Conservation (phyloP, 345 rosid genomes). For the Geranium brycei region DNA sequence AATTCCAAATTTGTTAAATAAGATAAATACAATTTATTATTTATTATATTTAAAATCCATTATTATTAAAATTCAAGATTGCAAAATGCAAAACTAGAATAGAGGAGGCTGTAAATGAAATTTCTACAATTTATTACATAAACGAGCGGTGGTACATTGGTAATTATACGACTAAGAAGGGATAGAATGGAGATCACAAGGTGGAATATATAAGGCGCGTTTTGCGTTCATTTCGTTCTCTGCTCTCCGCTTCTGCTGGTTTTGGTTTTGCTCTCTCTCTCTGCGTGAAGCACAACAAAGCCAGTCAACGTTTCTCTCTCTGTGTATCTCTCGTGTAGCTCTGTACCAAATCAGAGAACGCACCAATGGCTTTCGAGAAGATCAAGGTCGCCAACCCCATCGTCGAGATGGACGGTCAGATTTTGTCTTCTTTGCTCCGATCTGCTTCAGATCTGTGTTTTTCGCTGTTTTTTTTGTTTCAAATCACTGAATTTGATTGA, state of each 20-base stretch:
- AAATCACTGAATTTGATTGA: neutral
- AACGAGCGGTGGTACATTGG: no score
- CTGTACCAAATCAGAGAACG: neutral
- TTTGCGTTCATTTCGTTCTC: neutral
- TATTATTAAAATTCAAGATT: no score
- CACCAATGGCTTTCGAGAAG: slow-evolving; percentile 59
- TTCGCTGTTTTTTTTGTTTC: neutral
- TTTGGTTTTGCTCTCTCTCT: neutral
- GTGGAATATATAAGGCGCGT: neutral
- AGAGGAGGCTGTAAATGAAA: no score
- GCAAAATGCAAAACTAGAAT: no score
- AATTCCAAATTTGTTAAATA: no score
- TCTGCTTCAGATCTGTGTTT: neutral
- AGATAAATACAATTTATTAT: no score
- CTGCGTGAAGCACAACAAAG: neutral
- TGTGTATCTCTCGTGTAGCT: neutral
- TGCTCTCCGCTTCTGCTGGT: neutral
- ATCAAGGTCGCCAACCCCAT: slow-evolving; percentile 90
- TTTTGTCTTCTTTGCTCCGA: slow-evolving; percentile 3
- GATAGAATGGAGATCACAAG: no score
- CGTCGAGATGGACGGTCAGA: slow-evolving; percentile 96
- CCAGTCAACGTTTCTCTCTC: neutral
- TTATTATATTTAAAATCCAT: no score
- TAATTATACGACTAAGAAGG: no score
- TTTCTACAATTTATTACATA: no score